Percentiles rank a stretch among this genome's conserved stretches.
Evolutionary conservation across 2,329 filamentous ascomycete species (phyloP).

Genomic region (Fusarium nygamai): DNA sequence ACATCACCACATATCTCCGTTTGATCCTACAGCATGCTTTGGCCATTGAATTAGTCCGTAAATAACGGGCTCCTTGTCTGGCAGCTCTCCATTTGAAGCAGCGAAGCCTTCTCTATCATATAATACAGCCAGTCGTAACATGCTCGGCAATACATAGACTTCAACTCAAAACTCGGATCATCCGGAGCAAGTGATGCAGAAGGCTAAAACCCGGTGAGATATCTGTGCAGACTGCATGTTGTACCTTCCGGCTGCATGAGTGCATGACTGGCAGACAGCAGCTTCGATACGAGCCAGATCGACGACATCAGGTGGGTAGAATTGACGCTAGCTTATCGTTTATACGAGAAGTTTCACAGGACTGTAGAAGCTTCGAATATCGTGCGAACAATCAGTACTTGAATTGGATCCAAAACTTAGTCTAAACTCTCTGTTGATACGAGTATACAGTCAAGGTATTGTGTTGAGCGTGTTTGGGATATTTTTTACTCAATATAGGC

Average conservation of each 20-base stretch:
- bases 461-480: too few species aligned
- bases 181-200: neutral
- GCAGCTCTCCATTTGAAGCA: neutral
- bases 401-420: neutral
- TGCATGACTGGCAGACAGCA: neutral
- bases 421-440: too few species aligned
- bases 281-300: conserved; percentile 23
- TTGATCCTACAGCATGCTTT: neutral
- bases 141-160: neutral
- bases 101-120: neutral
- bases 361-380: neutral
- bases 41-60: neutral
- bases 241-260: neutral
- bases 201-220: neutral
- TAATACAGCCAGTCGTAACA: neutral
- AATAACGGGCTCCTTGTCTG: neutral
- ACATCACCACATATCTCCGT: neutral
- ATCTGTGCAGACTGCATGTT: neutral
- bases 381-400: neutral
- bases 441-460: neutral
- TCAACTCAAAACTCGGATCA: neutral
- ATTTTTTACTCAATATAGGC: neutral
- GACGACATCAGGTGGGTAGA: conserved; percentile 1
- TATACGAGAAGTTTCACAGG: conserved; percentile 1
- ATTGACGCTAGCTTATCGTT: neutral